Conservation (phyloP, 2,329 filamentous ascomycete species). For the Penicillium sp. region DNA sequence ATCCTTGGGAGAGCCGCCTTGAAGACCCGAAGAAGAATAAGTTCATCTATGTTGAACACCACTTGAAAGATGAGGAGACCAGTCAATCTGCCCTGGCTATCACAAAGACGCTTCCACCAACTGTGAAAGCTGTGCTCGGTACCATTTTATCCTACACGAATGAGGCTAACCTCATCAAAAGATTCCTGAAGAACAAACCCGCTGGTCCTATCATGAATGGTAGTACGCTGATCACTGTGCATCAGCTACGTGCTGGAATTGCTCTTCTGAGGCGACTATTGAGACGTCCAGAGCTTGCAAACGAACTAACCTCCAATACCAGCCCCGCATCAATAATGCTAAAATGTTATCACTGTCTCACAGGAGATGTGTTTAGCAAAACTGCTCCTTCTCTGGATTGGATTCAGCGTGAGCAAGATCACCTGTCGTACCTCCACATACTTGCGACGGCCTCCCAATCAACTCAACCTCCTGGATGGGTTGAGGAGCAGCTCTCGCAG, state of each 20-base stretch:
- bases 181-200: background rate
- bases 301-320: background rate
- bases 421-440: background rate
- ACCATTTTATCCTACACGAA: background rate
- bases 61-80: background rate
- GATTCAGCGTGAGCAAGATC: background rate
- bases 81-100: background rate
- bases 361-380: background rate
- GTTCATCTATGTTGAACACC: background rate
- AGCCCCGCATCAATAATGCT: background rate
- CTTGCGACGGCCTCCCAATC: background rate
- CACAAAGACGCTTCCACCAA: background rate
- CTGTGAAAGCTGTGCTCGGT: background rate
- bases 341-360: background rate
- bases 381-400: background rate
- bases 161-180: background rate
- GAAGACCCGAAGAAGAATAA: background rate
- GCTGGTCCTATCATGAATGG: background rate
- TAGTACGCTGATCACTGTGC: background rate
- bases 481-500: background rate
- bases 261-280: background rate
- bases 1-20: background rate
- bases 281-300: background rate
- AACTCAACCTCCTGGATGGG: background rate
- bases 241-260: background rate